Percentiles rank a stretch among this genome's conserved stretches.
These are phyloP conservation scores for Candida sithepensis DNA, from an alignment of 805 yeast species.

Conservation along the genomic window DNA sequence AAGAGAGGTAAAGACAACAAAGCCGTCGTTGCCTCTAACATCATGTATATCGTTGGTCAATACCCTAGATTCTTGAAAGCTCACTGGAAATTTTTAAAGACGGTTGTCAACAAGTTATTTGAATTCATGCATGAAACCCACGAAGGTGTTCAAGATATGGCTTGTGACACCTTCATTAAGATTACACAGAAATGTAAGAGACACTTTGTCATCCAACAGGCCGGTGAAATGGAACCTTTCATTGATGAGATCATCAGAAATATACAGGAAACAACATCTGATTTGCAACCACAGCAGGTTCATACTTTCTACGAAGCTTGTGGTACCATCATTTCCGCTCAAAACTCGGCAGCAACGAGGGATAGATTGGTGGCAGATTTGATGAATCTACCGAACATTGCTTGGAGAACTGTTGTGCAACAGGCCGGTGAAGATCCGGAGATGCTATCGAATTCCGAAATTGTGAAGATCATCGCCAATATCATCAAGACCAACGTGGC, in stretches of 20 bases:
- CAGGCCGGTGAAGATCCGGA: slow-evolving; percentile 83
- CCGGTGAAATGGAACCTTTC: slow-evolving; percentile 84
- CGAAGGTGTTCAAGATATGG: slow-evolving; percentile 99
- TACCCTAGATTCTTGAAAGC: slow-evolving; percentile 96
- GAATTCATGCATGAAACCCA: slow-evolving; percentile 99
- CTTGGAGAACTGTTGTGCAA: slow-evolving; percentile 87
- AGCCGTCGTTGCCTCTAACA: slow-evolving; percentile 99
- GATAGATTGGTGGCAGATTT: slow-evolving; percentile 70
- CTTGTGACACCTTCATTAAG: slow-evolving; percentile 97
- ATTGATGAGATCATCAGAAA: slow-evolving; percentile 83
- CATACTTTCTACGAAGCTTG: slow-evolving; percentile 98
- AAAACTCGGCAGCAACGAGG: slow-evolving; percentile 63
- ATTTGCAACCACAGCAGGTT: slow-evolving; percentile 94
- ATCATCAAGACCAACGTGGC: slow-evolving; percentile 94
- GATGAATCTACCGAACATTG: slow-evolving; percentile 90
- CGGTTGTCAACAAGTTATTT: slow-evolving; percentile 91
- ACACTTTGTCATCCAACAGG: slow-evolving; percentile 87
- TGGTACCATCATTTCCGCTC: slow-evolving; percentile 89
- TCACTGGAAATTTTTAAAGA: slow-evolving; percentile 95
- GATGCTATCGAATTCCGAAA: slow-evolving; percentile 69
- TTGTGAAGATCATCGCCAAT: slow-evolving; percentile 89
- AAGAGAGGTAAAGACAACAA: slow-evolving; percentile 97
- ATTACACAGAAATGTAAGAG: slow-evolving; percentile 93
- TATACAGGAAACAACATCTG: slow-evolving; percentile 83
- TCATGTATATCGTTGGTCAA: slow-evolving; percentile 99